Conservation (phyloP, 208 protist genomes). For the Trypanosoma melophagium region DNA sequence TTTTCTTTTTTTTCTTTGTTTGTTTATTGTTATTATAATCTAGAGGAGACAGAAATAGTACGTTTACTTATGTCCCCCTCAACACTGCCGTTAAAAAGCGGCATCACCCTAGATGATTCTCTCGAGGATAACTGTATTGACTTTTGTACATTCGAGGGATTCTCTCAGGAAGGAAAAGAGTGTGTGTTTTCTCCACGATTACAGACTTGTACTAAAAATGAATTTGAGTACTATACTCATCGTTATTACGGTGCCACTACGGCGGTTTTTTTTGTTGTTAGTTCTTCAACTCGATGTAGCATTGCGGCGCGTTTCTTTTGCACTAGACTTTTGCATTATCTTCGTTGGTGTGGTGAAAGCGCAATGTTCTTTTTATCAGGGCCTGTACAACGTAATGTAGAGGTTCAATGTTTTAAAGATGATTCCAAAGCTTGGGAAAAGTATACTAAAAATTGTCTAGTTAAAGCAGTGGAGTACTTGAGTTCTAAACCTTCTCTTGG, state of each 20-base stretch:
- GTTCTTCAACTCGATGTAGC: constrained; percentile 45
- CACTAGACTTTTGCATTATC: constrained; percentile 58
- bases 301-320: constrained; percentile 71
- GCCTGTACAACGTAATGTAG: constrained; percentile 27
- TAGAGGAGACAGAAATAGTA: neutral
- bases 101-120: constrained; percentile 14
- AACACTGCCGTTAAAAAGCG: constrained; percentile 17
- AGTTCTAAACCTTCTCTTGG: constrained; percentile 52
- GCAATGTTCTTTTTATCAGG: constrained; percentile 51
- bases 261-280: constrained; percentile 63
- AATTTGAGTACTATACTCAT: constrained; percentile 4
- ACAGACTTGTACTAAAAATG: neutral
- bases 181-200: constrained; percentile 7
- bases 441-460: constrained; percentile 36
- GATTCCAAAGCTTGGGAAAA: constrained; percentile 35
- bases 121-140: constrained; percentile 24
- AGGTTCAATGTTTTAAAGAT: constrained; percentile 38
- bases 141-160: constrained; percentile 24
- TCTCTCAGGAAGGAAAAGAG: neutral
- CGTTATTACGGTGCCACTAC: constrained; percentile 39
- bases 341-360: constrained; percentile 66
- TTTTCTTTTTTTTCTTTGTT: constrained; percentile 3
- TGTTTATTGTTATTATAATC: neutral
- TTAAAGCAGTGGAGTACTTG: constrained; percentile 43
- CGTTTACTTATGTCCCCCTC: neutral